Evolutionary conservation across 768 basidiomycete genomes (phyloP), one percentile per base, ranked within the genome.

Genomic region (Dacryopinax spathularia): DNA sequence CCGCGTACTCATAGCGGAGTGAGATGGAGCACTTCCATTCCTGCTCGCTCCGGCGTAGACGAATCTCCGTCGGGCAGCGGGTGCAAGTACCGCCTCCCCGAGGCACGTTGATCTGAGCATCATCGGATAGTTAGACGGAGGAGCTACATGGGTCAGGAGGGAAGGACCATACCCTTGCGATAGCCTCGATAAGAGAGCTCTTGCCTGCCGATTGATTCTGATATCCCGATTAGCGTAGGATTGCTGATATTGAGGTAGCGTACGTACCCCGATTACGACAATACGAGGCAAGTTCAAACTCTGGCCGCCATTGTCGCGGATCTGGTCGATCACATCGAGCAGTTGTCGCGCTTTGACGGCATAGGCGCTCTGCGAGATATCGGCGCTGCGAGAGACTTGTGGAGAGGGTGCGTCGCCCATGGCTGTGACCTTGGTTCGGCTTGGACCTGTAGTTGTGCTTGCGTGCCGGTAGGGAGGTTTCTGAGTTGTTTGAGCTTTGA

Each of bases 71-170:
- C 3, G 75, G 75, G 64, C 82, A 84, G 87, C 88, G 77, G 0
- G 88, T 90, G 65, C 88, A 89, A 0, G 87, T 88, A 0, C 88
- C 88, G n/a, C 82, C 77, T 0, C 84, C 84, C 9, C 86, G 79
- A 20, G 87, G 87, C 0, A 89, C 74, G 0, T 80, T 85, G 16
- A 89, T 82, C 0, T 87, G 86, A 5, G 20, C 36, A n/a, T 31
- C 7, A 44, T 34, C 20, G 22, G 27, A 13, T 13, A 13, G 29
- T 29, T 31, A 18, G 18, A 6, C 9, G 10, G 35, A 36, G 35
- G 35, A 36, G 35, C 35, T 3, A 33, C 20, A 12, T 18, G 12
- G 1, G 15, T 9, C 25, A 4, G 16, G 7, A 39, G 34, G n/a
- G 2, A 16, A 35, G 2, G 10, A 33, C n/a, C 66, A 34, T 43